Conservation (phyloP, 192 early-diverging fungal species). For the Backusella macrospora region DNA sequence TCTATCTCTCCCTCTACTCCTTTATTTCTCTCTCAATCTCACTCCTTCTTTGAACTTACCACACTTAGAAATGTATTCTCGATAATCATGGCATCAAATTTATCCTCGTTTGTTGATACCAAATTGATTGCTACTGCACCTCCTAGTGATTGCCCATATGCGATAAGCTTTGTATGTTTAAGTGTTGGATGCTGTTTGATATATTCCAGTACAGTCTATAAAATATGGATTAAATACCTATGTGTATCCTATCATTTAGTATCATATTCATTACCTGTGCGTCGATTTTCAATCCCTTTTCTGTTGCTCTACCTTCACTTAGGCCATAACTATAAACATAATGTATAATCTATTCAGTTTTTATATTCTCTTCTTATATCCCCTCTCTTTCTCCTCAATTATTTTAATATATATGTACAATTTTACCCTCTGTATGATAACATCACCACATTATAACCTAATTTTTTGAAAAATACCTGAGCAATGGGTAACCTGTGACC, state of each 20-base stretch:
- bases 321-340: slow-evolving; percentile 27
- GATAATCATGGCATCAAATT: slow-evolving; percentile 81
- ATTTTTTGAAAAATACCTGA: slow-evolving; percentile 64
- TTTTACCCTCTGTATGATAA: slow-evolving; percentile 91
- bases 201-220: slow-evolving; percentile 82
- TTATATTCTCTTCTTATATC: no score
- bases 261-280: slow-evolving; percentile 60
- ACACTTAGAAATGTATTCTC: slow-evolving; percentile 96
- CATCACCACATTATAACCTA: slow-evolving; percentile 92
- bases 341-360: not conserved
- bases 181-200: slow-evolving; percentile 76
- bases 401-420: not conserved
- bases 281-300: slow-evolving; percentile 89
- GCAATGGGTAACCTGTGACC: slow-evolving; percentile 96
- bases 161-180: slow-evolving; percentile 78
- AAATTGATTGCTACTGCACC: slow-evolving; percentile 93
- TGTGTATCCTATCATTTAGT: not conserved
- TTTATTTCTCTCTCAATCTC: not conserved
- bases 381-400: no score
- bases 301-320: slow-evolving; percentile 66
- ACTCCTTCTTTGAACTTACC: slow-evolving; percentile 44
- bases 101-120: slow-evolving; percentile 76
- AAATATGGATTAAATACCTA: not conserved
- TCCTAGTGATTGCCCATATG: slow-evolving; percentile 96
- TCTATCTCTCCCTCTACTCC: not conserved